These are phyloP conservation scores for Pseudocercospora fijiensis DNA, from an alignment of 2,329 filamentous ascomycete genomes.

Conservation along the genomic window DNA sequence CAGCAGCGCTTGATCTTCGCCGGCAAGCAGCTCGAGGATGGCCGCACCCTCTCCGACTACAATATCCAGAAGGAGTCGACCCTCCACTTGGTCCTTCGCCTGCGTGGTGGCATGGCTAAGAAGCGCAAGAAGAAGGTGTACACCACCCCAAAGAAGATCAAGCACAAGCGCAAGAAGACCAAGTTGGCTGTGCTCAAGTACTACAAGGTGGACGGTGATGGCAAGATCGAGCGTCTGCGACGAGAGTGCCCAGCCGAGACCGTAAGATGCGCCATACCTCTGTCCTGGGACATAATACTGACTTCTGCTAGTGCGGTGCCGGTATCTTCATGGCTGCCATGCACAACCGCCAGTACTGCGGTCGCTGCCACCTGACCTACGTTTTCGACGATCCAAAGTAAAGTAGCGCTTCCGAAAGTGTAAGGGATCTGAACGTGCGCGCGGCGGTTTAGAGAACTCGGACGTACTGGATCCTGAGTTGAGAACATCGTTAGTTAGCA, in stretches of 20 bases:
- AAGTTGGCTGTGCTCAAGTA: slow-evolving; percentile 99
- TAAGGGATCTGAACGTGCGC: neutral
- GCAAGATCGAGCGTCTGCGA: slow-evolving; percentile 99
- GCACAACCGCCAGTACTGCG: slow-evolving; percentile 99
- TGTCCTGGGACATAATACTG: neutral
- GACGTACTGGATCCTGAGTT: neutral
- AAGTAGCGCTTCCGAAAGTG: slow-evolving; percentile 7
- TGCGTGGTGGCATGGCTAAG: slow-evolving; percentile 94
- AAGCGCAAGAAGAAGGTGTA: slow-evolving; percentile 99
- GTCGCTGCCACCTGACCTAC: slow-evolving; percentile 69
- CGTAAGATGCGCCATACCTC: slow-evolving; percentile 55
- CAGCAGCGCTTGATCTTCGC: slow-evolving; percentile 99
- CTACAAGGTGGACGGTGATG: slow-evolving; percentile 99
- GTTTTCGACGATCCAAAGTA: slow-evolving; percentile 61
- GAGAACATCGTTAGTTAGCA: neutral
- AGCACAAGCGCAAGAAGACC: slow-evolving; percentile 99
- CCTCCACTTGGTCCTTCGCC: slow-evolving; percentile 94
- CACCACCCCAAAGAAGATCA: slow-evolving; percentile 99
- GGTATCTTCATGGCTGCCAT: slow-evolving; percentile 99
- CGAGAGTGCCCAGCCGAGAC: slow-evolving; percentile 93
- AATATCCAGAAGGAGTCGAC: slow-evolving; percentile 99
- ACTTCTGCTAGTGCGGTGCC: slow-evolving; percentile 75
- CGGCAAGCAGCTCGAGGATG: slow-evolving; percentile 99
- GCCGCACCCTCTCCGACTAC: slow-evolving; percentile 98
- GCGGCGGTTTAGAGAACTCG: neutral